Percentiles rank a stretch among this genome's conserved stretches.
Evolutionary conservation across 2,329 filamentous ascomycete species (phyloP).

Genomic region (Cadophora malorum): DNA sequence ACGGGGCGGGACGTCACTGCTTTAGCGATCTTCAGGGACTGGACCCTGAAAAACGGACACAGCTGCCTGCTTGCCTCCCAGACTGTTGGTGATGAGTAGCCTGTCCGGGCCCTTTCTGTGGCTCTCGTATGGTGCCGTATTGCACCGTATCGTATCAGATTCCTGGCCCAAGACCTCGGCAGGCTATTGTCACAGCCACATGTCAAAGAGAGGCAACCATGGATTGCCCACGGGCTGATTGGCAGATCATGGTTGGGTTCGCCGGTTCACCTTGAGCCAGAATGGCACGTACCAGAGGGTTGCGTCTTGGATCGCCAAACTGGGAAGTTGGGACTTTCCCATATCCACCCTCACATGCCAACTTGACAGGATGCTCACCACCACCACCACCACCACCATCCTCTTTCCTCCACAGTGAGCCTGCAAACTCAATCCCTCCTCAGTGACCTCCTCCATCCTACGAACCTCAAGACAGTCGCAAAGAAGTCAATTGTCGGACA

Average conservation of each 20-base stretch:
- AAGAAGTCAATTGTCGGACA: background rate
- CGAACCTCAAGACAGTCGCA: background rate
- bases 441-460: background rate
- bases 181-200: slow-evolving; percentile 16
- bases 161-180: slow-evolving; percentile 4
- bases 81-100: background rate
- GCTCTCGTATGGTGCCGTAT: background rate
- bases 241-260: slow-evolving; percentile 2
- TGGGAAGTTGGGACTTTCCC: background rate
- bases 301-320: slow-evolving; percentile 8
- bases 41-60: slow-evolving; percentile 16
- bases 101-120: background rate
- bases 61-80: background rate
- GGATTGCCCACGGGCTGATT: slow-evolving; percentile 15
- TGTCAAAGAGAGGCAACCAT: slow-evolving; percentile 8
- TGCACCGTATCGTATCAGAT: background rate
- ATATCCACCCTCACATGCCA: slow-evolving; percentile 22
- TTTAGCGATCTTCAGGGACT: slow-evolving; percentile 18
- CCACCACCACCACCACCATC: background rate
- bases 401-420: slow-evolving; percentile 3
- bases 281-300: slow-evolving; percentile 11
- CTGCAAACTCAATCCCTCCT: slow-evolving; percentile 9
- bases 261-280: background rate
- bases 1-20: slow-evolving; percentile 9
- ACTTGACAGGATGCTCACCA: background rate